Evolutionary conservation across 805 yeast species (phyloP).

Genomic region (Candida andamanensis): DNA sequence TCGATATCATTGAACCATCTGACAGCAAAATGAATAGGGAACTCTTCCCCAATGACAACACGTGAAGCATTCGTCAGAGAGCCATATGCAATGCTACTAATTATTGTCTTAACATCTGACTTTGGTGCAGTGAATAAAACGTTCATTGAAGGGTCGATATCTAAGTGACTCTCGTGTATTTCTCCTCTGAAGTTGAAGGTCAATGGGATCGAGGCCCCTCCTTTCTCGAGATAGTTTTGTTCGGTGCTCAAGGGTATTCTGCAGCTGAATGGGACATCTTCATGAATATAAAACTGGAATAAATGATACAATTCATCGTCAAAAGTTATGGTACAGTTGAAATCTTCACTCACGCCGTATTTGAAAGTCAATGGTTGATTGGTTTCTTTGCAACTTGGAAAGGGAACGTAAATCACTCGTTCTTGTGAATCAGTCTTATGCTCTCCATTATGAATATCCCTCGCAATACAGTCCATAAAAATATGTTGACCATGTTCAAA

Average conservation of each 20-base stretch:
- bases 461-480: constrained; percentile 53
- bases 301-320: constrained; percentile 65
- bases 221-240: constrained; percentile 36
- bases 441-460: constrained; percentile 73
- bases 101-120: constrained; percentile 31
- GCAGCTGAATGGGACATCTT: constrained; percentile 73
- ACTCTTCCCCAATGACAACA: constrained; percentile 59
- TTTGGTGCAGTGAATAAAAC: constrained; percentile 41
- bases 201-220: constrained; percentile 51
- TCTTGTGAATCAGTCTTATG: constrained; percentile 64
- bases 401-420: constrained; percentile 50
- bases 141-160: constrained; percentile 55
- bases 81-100: constrained; percentile 56
- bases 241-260: constrained; percentile 49
- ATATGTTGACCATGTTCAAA: constrained; percentile 38
- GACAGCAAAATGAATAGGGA: constrained; percentile 53
- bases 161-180: constrained; percentile 62
- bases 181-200: constrained; percentile 62
- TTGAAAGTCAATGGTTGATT: constrained; percentile 51
- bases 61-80: constrained; percentile 58
- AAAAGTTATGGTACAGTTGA: constrained; percentile 57
- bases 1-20: constrained; percentile 44
- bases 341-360: constrained; percentile 47
- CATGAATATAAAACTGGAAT: constrained; percentile 71
- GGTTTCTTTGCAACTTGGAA: constrained; percentile 64